A percentile compares a stretch with the other conserved stretches of the same genome.
phyloP scores from a whole-genome alignment of 2,329 filamentous ascomycete genomes.

The Aureobasidium uvarum region DNA sequence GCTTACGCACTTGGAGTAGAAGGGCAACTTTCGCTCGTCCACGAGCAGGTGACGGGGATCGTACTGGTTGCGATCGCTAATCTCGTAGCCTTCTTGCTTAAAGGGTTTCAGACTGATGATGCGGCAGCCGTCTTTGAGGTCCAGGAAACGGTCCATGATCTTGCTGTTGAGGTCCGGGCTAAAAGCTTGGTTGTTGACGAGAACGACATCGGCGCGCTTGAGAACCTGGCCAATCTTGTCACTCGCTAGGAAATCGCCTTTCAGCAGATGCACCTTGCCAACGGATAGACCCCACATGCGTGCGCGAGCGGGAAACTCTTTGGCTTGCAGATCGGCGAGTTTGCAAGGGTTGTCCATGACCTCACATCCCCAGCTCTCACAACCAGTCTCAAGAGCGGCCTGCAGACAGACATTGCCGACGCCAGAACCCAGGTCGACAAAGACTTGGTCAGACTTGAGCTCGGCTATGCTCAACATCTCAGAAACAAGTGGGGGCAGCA shows the following conservation, averaged over 20 bases:
- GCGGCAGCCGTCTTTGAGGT: slow-evolving; percentile 84
- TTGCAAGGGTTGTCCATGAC: slow-evolving; percentile 90
- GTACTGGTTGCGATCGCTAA: slow-evolving; percentile 70
- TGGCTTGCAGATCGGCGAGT: slow-evolving; percentile 73
- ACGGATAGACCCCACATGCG: slow-evolving; percentile 83
- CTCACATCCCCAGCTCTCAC: slow-evolving; percentile 94
- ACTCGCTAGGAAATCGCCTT: slow-evolving; percentile 80
- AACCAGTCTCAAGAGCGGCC: slow-evolving; percentile 87
- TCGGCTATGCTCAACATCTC: slow-evolving; percentile 75
- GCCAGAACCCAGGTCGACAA: slow-evolving; percentile 92
- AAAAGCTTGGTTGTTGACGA: slow-evolving; percentile 98
- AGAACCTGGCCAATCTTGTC: slow-evolving; percentile 68
- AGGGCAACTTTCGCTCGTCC: slow-evolving; percentile 67
- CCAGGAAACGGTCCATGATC: slow-evolving; percentile 84
- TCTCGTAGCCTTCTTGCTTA: slow-evolving; percentile 74
- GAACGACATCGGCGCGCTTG: slow-evolving; percentile 84
- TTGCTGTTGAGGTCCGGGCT: slow-evolving; percentile 81
- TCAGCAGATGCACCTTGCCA: slow-evolving; percentile 74
- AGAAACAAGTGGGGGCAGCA: slow-evolving; percentile 79
- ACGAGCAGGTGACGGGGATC: slow-evolving; percentile 78
- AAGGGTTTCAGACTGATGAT: slow-evolving; percentile 93
- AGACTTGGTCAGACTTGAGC: slow-evolving; percentile 79
- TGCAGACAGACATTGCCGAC: slow-evolving; percentile 96
- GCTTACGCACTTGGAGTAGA: slow-evolving; percentile 71
- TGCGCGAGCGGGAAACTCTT: slow-evolving; percentile 81